Evolutionary conservation across 331 rosid genomes (phyloP), one percentile per base, ranked within the genome.

Genomic region (Malus hybrid): DNA sequence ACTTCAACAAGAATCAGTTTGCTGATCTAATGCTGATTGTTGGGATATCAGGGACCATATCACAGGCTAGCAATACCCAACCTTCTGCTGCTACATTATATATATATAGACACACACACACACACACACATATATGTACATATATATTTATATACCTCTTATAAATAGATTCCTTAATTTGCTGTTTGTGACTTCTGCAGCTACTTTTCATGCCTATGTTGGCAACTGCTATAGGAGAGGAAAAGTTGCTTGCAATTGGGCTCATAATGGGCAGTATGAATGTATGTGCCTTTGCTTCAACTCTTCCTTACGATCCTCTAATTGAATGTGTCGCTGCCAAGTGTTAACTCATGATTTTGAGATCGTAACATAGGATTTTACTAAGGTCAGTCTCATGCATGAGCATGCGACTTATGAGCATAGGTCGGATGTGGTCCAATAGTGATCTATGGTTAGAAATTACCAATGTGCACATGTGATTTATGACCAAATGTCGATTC

Each of bases 1-100:
- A 85, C 62, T 94, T 84, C 86, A 78, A 72, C 78, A 94, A 90
- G 78, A 78, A 87, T 82, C 96, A 94, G 83, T 92, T 78, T 64
- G 97, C 99, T 19, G 97, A 90, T 85, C 54, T 92, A 77, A 44
- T 94, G 91, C 87, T 94, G 65, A 80, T 90, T 56, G 3, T 55
- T 1, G 97, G 96, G 69, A 73, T 86, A 76, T 81, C 91, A 71
- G 92, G 85, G 36, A 81, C 97, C 48, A n/a, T 88, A 39, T 70
- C 93, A 76, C 99, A 91, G 86, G 99, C 86, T 77, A 4, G 77
- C 75, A 65, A 75, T 76, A 69, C 67, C 56, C n/a, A 48, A 1
- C 10, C 50, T 44, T 70, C 42, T 76, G 55, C 74, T 70, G 50
- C 70, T 34, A 24, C 50, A 75, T 54, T 31, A 20, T 11, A 44